Conservation (phyloP, 345 rosid species). For the Arabis hirsuta region DNA sequence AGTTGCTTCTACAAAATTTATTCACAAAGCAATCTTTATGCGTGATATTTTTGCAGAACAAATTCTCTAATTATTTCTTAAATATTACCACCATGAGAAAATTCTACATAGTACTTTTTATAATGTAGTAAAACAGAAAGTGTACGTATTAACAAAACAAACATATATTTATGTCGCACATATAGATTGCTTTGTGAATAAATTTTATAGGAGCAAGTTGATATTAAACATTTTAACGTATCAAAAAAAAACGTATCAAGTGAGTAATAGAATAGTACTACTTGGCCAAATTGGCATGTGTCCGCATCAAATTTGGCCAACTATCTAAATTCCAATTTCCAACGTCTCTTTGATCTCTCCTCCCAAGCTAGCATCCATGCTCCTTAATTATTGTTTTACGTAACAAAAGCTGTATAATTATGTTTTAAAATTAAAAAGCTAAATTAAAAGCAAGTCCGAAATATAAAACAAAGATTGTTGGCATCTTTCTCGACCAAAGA, state of each 20-base stretch:
- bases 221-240: slow-evolving; percentile 25
- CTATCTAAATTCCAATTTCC: slow-evolving; percentile 28
- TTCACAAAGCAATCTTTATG: slow-evolving; percentile 31
- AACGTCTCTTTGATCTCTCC: slow-evolving; percentile 34
- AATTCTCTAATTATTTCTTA: not conserved
- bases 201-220: slow-evolving; percentile 33
- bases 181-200: slow-evolving; percentile 34
- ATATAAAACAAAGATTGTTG: slow-evolving; percentile 9
- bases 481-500: slow-evolving; percentile 32
- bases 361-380: slow-evolving; percentile 35
- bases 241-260: slow-evolving; percentile 5
- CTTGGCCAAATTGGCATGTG: slow-evolving; percentile 47
- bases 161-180: not conserved
- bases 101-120: slow-evolving; percentile 1
- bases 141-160: not conserved
- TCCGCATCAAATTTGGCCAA: slow-evolving; percentile 44
- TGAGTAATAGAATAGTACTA: slow-evolving; percentile 30
- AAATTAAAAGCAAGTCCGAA: slow-evolving; percentile 18
- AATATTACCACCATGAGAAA: slow-evolving; percentile 3
- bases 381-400: slow-evolving; percentile 41
- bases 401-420: slow-evolving; percentile 32
- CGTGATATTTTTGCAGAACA: not conserved
- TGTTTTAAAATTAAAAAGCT: not conserved
- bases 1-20: slow-evolving; percentile 27
- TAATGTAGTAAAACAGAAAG: not conserved